Percentiles rank a stretch among this genome's conserved stretches.
Evolutionary conservation across 2,329 filamentous ascomycete genomes (phyloP).

Genomic region (Nemania serpens): DNA sequence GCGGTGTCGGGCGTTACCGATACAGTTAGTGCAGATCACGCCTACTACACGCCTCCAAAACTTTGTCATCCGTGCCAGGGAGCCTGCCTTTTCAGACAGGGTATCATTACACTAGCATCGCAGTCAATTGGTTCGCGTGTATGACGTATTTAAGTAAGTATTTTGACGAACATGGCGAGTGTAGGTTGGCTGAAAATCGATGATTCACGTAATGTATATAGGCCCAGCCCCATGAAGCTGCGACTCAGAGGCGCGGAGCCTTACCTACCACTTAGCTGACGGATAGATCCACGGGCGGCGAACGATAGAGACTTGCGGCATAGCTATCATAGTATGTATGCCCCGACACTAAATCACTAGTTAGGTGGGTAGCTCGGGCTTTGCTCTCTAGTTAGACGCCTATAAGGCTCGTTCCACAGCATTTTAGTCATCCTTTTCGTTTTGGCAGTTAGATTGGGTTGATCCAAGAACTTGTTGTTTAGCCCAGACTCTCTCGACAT

Average conservation of each 20-base stretch:
- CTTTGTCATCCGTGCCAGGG: background rate
- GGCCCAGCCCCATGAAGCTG: too few species aligned
- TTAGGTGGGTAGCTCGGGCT: background rate
- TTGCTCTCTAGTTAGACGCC: background rate
- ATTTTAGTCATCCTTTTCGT: constrained; percentile 20
- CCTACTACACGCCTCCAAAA: background rate
- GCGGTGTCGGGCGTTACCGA: background rate
- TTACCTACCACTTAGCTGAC: constrained; percentile 1
- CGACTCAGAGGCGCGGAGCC: background rate
- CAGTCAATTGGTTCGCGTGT: background rate
- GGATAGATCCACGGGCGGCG: constrained; percentile 16
- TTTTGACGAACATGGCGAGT: background rate
- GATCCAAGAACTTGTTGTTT: background rate
- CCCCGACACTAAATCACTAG: background rate
- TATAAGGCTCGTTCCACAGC: background rate
- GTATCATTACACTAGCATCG: background rate
- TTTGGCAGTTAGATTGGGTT: background rate
- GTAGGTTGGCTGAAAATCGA: background rate
- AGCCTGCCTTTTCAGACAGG: too few species aligned
- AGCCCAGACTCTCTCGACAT: constrained; percentile 3
- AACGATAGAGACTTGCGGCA: background rate
- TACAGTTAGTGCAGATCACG: background rate
- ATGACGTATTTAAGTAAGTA: background rate
- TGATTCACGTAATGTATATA: background rate
- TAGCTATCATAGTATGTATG: too few species aligned